phyloP scores from a whole-genome alignment of 306 rosid genomes.

The Prinsepia uniflora region DNA sequence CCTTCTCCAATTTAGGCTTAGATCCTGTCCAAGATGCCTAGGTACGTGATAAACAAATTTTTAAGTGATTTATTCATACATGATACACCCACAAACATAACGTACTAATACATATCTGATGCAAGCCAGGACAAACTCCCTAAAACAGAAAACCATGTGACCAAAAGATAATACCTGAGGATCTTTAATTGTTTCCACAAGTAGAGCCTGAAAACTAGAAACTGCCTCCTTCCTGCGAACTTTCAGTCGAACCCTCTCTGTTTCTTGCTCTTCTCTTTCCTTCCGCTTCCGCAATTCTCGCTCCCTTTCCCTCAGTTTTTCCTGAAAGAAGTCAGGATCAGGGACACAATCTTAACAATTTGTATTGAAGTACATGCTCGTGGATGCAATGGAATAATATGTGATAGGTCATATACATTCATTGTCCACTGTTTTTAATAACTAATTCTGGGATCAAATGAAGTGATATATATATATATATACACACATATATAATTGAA shows the following conservation, averaged over 20 bases:
- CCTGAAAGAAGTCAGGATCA: slow-evolving; percentile 52
- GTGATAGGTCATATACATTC: neutral
- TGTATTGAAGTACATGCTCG: neutral
- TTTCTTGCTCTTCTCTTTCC: slow-evolving; percentile 99
- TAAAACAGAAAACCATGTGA: neutral
- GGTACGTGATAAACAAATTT: slow-evolving; percentile 14
- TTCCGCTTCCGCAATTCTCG: slow-evolving; percentile 86
- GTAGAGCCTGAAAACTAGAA: slow-evolving; percentile 85
- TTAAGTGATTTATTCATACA: neutral
- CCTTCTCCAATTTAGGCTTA: slow-evolving; percentile 75
- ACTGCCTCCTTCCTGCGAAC: slow-evolving; percentile 89
- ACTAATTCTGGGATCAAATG: neutral
- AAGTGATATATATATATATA: neutral
- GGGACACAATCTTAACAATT: slow-evolving; percentile 3
- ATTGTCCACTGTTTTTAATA: neutral
- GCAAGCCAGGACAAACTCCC: neutral
- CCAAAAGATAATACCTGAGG: slow-evolving; percentile 58
- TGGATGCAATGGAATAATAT: neutral
- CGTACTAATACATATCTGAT: neutral
- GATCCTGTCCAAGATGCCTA: slow-evolving; percentile 95
- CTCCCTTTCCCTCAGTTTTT: slow-evolving; percentile 87
- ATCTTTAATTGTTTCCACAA: slow-evolving; percentile 88
- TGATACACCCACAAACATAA: slow-evolving; percentile 1
- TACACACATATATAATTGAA: neutral
- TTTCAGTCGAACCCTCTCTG: slow-evolving; percentile 80